Evolutionary conservation across 2,329 filamentous ascomycete genomes (phyloP), one percentile per base, ranked within the genome.

Genomic region (Pestalotiopsis sp.): DNA sequence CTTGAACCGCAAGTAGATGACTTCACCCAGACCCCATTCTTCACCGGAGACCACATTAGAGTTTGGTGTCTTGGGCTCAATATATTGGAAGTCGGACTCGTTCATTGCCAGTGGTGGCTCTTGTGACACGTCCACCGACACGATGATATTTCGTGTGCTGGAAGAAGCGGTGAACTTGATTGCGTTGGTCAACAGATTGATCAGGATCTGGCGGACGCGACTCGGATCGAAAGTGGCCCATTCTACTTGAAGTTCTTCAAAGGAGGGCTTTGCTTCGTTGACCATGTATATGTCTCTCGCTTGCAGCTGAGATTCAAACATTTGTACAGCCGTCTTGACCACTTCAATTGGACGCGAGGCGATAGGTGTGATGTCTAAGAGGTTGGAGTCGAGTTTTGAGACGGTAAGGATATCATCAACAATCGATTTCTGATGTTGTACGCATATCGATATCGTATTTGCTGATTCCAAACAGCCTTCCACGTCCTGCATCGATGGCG

Each of bases 161-260:
- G 77, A 36, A 67, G 76, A 13, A 67, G 72, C 76, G 2, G 84
- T 90, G 73, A 90, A 90, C 67, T 90, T 90, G 78, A 90, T 88
- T 9, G 87, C 86, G 71, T 89, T 89, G n/a, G 87, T 88, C 3
- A 86, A 84, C 3, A 90, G 80, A 71, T 89, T 90, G 76, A 89
- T 88, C 20, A 89, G 79, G 1, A 89, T 85, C 74, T 89, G 87
- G n/a, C 88, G 79, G 3, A 89, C 85, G 58, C 88, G 81, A 11
- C 83, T 86, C 1, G 87, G 87, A 74, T 90, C 87, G 36, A 89
- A 79, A 52, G 80, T 82, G n/a, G 88, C 84, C 85, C 86, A 88
- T 64, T 88, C 83, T 36, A 88, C 79, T 3, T 77, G 75, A n/a
- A 88, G 74, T 7, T 80, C 76, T n/a, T 79, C 78, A 73, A 85